Base-by-base conservation (phyloP, 345 rosid genomes). In the Aquilaria yunnanensis region DNA sequence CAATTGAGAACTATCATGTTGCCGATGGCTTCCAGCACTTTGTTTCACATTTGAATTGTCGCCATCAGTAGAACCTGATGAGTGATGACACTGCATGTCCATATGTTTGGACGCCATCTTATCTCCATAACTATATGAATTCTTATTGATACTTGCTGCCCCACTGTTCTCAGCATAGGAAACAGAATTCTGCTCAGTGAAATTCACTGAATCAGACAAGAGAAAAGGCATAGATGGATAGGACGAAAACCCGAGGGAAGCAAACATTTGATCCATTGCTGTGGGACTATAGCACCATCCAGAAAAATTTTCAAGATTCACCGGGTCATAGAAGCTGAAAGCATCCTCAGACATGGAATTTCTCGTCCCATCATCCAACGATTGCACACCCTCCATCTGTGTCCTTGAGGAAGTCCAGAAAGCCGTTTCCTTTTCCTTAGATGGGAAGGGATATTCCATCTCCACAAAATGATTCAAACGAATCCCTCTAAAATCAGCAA, bases 281-380 rank as follows among this genome's bases (percentile, higher is more conserved):
- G 73, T 41, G 41, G 95, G 81, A 62, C 74, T 81, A 69, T 71
- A 83, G 74, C 80, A 85, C 85, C 88, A 84, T 49, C 83, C 93
- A 67, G 80, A 83, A 73, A 75, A 76, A 33, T 75, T 49, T 60
- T 92, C 95, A 4, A 82, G 72, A 80, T 83, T 87, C 85, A 85
- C 72, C 51, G 83, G 71, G 54, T 87, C 90, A 0, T 82, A 63
- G 49, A 84, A 67, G 80, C 70, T 75, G 67, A 76, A 74, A 12
- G 84, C 71, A 55, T 89, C 91, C 51, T 81, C 95, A 4, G 59
- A 60, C 62, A 60, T 31, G 6, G 73, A 72, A 77, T 65, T 81
- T 75, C 70, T 77, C 9, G 71, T 0, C 14, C 61, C 50, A 37
- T 37, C 57, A 56, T 68, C 85, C 1, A 62, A 29, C 10, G 63